These are phyloP conservation scores for Zygosaccharomyces bisporus DNA, from an alignment of 805 yeast species.

Conservation along the genomic window DNA sequence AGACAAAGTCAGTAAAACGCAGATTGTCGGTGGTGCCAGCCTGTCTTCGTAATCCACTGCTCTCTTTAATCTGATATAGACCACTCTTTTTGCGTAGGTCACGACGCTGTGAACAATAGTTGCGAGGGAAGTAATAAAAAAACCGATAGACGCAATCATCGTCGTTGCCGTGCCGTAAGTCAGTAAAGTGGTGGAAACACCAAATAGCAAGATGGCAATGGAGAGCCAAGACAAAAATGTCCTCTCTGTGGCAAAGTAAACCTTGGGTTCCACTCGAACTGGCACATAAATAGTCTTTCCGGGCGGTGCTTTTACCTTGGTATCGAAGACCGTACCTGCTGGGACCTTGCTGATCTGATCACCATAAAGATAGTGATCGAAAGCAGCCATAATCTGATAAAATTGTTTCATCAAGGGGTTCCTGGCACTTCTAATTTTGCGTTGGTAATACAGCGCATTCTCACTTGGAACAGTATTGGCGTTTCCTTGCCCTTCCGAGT, in stretches of 20 bases:
- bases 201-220: conserved; percentile 81
- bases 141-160: conserved; percentile 79
- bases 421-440: conserved; percentile 22
- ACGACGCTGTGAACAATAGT: conserved; percentile 70
- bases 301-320: conserved; percentile 65
- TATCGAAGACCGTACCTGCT: conserved; percentile 58
- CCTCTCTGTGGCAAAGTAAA: conserved; percentile 97
- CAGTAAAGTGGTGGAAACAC: conserved; percentile 80
- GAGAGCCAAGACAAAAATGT: conserved; percentile 93
- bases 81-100: conserved; percentile 76
- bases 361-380: conserved; percentile 49
- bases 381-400: conserved; percentile 19
- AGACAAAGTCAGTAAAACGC: conserved; percentile 68
- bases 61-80: conserved; percentile 75
- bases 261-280: conserved; percentile 96
- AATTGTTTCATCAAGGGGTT: conserved; percentile 23
- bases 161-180: conserved; percentile 78
- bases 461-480: conserved; percentile 22
- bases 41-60: conserved; percentile 84
- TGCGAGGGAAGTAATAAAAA: conserved; percentile 72
- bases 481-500: conserved; percentile 7
- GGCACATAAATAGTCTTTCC: conserved; percentile 91
- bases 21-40: conserved; percentile 81
- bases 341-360: conserved; percentile 54
- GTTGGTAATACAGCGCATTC: conserved; percentile 33